A percentile compares a stretch with the other conserved stretches of the same genome.
phyloP scores from a whole-genome alignment of 148 eudicot species.

The Persicaria maculosa region DNA sequence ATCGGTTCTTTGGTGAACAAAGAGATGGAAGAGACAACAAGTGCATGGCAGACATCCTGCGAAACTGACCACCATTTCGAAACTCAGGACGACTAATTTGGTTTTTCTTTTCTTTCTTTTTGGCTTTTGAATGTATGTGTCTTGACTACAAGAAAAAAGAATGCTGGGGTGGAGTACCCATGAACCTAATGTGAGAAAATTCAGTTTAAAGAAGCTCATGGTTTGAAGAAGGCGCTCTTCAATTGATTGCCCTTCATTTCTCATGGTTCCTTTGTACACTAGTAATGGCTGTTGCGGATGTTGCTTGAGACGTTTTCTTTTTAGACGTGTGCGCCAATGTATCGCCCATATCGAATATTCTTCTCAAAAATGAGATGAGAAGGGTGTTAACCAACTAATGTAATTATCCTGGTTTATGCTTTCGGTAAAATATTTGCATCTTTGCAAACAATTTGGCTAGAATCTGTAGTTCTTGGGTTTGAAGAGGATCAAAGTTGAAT shows the following conservation, averaged over 20 bases:
- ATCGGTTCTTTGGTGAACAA: background rate
- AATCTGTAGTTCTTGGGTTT: background rate
- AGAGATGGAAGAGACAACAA: background rate
- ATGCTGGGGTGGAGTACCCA: constrained; percentile 11
- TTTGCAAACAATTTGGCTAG: too few species aligned
- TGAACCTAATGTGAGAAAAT: constrained; percentile 2
- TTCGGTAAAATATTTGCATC: too few species aligned
- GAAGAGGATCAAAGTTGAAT: background rate
- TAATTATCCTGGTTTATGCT: too few species aligned
- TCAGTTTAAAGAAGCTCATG: background rate
- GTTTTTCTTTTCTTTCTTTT: background rate
- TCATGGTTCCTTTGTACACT: constrained; percentile 7
- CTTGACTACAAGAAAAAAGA: background rate
- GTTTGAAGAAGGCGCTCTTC: constrained; percentile 7
- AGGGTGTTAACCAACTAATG: background rate
- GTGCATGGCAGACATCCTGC: constrained; percentile 3
- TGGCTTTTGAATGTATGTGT: constrained; percentile 6
- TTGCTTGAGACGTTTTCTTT: background rate
- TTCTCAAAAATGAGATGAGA: background rate
- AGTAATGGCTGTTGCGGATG: background rate
- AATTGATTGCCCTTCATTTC: background rate
- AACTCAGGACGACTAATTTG: constrained; percentile 3
- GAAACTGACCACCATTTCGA: constrained; percentile 6
- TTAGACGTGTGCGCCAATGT: background rate
- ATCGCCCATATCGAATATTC: background rate